Base-by-base conservation (phyloP, 192 early-diverging fungal species). In the Backusella australiensis region DNA sequence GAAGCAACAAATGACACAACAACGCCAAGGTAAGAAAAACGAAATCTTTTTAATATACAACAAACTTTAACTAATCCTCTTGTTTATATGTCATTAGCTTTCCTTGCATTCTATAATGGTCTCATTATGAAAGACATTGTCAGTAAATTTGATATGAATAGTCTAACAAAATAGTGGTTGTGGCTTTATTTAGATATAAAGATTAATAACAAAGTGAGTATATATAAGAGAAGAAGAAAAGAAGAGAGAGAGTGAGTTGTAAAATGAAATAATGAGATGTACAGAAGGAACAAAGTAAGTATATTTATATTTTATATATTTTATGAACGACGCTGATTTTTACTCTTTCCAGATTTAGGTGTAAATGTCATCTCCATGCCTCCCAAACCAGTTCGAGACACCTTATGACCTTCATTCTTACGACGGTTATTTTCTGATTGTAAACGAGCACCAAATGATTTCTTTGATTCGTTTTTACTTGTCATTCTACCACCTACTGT, bases 321-420 rank as follows among this genome's bases (percentile, higher is more conserved):
- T 63, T 63, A 63, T 63, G 56, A 63, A 29, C 56, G 56, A 63
- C 56, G 21, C 21, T 39, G 36, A 2, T 69, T 69, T 69, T 69
- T 69, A 38, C 68, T 71, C 42, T 71, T 71, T 17, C 70, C 70
- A 49, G 56, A 66, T 44, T 83, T 75, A 29, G 78, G 67, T 71
- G 80, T 85, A 74, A 85, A 85, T 21, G 79, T 56, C 84, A 85
- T 85, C 73, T 83, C 79, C 84, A 85, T 85, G 38, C 79, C 81
- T 53, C 84, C 82, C 74, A 81, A 78, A 56, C 72, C 75, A 63
- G 74, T 78, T 49, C 79, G 49, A 49, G 81, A 78, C n/a, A 82
- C 52, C 34, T 77, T 74, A n/a, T 82, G 77, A 12, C 77, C 77
- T 9, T 78, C 72, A 38, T 63, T 73, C 23, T 56, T 53, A 38